Evolutionary conservation across 2,329 filamentous ascomycete species (phyloP).

Genomic region (Aulographum hederae): DNA sequence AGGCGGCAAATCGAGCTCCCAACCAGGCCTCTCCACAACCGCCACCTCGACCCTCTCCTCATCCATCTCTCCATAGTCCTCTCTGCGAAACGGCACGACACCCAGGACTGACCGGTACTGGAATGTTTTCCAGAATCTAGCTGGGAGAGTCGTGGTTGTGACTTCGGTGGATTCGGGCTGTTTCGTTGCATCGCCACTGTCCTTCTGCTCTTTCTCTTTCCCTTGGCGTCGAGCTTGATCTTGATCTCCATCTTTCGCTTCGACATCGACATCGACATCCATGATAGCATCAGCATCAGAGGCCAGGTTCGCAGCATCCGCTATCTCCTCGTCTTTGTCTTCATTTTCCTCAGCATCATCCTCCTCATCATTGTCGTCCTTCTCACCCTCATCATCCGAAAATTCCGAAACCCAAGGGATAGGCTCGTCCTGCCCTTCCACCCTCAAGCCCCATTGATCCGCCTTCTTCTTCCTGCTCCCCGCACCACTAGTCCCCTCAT

Average conservation of each 20-base stretch:
- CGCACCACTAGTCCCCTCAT: constrained; percentile 30
- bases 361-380: constrained; percentile 19
- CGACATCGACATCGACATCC: constrained; percentile 2
- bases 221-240: not conserved
- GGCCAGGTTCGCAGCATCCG: constrained; percentile 12
- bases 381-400: constrained; percentile 9
- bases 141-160: not conserved
- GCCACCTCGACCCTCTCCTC: constrained; percentile 51
- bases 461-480: constrained; percentile 31
- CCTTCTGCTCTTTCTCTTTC: not conserved
- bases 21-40: constrained; percentile 69
- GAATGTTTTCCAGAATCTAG: constrained; percentile 58
- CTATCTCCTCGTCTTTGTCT: constrained; percentile 12
- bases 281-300: constrained; percentile 3
- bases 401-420: constrained; percentile 10
- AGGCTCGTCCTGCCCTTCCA: constrained; percentile 15
- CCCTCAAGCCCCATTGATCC: constrained; percentile 27
- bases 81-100: constrained; percentile 22
- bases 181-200: not conserved
- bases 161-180: not conserved
- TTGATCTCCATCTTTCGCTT: constrained; percentile 6
- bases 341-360: constrained; percentile 21
- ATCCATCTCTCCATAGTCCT: constrained; percentile 7
- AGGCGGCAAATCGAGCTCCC: constrained; percentile 62
- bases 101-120: constrained; percentile 92